Evolutionary conservation across 148 eudicot species (phyloP), one percentile per base, ranked within the genome.

Genomic region (Mesembryanthemum crystallinum): DNA sequence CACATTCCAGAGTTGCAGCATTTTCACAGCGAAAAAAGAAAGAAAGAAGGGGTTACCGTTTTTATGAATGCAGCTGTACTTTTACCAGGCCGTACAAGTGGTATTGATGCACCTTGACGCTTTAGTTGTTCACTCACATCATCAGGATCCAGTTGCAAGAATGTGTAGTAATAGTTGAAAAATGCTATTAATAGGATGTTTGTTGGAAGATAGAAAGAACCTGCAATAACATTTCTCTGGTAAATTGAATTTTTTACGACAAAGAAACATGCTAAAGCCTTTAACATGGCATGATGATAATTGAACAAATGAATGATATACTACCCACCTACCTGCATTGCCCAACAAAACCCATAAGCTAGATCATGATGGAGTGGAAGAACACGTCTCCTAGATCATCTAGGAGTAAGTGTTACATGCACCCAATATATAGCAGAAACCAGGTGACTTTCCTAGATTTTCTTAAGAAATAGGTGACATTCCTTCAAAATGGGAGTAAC

Each of bases 91-190:
- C 97, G 94, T 29, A 95, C 96, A 65, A 95, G 96, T 62, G 98
- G 98, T 79, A 92, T 90, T 9, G 98, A 95, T 37, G 98, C 98
- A 66, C 97, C 98, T 87, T 95, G 98, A 60, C 97, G 95, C 87
- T 95, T 95, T 81, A 95, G 76, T 76, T 92, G 98, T 68, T 95
- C 98, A 61, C 98, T 95, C 52, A 95, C 94, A 71, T 95, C 98
- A 82, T 95, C 97, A 74, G 97, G 98, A 76, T 95, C 98, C 87
- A 95, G 73, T 83, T 95, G 98, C 81, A 95, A 87, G 77, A 95
- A 92, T 27, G 98, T 95, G 77, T 95, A 95, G 83, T 95, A 95
- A 81, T 95, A 95, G 78, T 95, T 95, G 87, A 95, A 92, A 87
- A 95, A 95, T 73, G 92, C 98, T 72, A 95, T 95, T 72, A 92